Base-by-base conservation (phyloP, 495 filamentous ascomycete species). In the Penicillium alfredii region DNA sequence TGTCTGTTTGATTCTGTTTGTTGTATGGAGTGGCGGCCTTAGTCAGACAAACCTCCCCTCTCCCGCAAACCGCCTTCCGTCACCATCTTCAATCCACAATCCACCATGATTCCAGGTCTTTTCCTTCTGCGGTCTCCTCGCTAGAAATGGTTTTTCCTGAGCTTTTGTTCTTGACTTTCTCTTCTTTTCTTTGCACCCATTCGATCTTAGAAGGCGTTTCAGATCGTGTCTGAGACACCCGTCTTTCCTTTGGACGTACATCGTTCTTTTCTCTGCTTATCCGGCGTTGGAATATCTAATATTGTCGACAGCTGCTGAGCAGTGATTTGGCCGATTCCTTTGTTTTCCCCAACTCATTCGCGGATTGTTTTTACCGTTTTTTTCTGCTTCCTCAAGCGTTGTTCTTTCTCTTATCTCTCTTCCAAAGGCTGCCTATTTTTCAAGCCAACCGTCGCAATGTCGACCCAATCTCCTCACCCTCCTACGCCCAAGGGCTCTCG, bases 391-490 rank as follows among this genome's bases (percentile, higher is more conserved):
- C 28, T 42, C 42, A 44, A 40, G 28, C 39, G 18, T 42, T 45
- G 45, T 38, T 34, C 23, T 27, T 49, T 50, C 34, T 32, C 12
- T 50, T 40, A 38, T 42, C 21, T 46, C 41, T 48, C 26, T 53
- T 37, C 51, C 38, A 44, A 48, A 56, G 64, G 66, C 66, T 68
- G 60, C 55, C 41, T 69, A 67, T 71, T 66, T 66, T 48, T 65
- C 49, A 65, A 68, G 63, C 63, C 62, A 49, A 52, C 26, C 25
- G 47, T 65, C 58, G 51, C 48, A 38, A 69, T 68, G 67, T 65
- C 65, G 53, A 55, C 61, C 12, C 64, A 56, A 60, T 55, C 58
- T 32, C 58, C 62, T 28, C 55, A 59, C 19, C 57, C 58, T 30
- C 59, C 54, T 17, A 66, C 63, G 4, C 59, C 62, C 8, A 66